phyloP scores from a whole-genome alignment of 192 early-diverging fungal species.

The Anaeromyces robustus region DNA sequence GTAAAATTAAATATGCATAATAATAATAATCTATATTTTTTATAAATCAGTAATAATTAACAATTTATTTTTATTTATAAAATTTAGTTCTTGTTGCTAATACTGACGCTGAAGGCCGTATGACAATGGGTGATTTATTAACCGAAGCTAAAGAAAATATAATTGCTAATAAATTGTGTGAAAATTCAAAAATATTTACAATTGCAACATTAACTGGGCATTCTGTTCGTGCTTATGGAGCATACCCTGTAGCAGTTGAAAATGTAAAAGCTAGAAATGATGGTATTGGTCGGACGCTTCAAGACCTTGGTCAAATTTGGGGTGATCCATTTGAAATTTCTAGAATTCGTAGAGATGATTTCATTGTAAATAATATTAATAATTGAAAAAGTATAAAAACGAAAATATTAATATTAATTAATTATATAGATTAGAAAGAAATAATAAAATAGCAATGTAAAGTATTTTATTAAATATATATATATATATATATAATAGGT shows the following conservation, averaged over 20 bases:
- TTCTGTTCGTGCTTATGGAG: conserved; percentile 58
- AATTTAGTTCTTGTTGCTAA: conserved; percentile 51
- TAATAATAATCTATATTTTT: neutral
- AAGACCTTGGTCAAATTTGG: conserved; percentile 44
- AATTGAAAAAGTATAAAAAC: too few relatives aligned
- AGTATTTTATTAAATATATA: neutral
- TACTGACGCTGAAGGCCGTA: conserved; percentile 82
- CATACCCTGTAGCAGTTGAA: conserved; percentile 57
- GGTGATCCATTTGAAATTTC: conserved; percentile 73
- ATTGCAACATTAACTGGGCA: conserved; percentile 80
- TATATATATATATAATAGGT: conserved; percentile 17
- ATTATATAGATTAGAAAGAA: too few relatives aligned
- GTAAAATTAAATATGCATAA: conserved; percentile 5
- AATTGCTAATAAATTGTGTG: conserved; percentile 21
- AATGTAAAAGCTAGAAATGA: conserved; percentile 58
- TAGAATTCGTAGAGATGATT: conserved; percentile 65
- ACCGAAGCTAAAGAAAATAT: conserved; percentile 56
- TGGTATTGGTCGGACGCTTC: conserved; percentile 38
- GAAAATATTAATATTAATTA: too few relatives aligned
- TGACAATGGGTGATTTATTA: conserved; percentile 71
- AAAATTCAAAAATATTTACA: conserved; percentile 40
- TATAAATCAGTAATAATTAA: too few relatives aligned
- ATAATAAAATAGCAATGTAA: too few relatives aligned
- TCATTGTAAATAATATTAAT: conserved; percentile 19
- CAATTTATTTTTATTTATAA: neutral